A percentile compares a stretch with the other conserved stretches of the same genome.
Conservation (phyloP, 2,329 filamentous ascomycete species). For the Penicillium paneum region DNA sequence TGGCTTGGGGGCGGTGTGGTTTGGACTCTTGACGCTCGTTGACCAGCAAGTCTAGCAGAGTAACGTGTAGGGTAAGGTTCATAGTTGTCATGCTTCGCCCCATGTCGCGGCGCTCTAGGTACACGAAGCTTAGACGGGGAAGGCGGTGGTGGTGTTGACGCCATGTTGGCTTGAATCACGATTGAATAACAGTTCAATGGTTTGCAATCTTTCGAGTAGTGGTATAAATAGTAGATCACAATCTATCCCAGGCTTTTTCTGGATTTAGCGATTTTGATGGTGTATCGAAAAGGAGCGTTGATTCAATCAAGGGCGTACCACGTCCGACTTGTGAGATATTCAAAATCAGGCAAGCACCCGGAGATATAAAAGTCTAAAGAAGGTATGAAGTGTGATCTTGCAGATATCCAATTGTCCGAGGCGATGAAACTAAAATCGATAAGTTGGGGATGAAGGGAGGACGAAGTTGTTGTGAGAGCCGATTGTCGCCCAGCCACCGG, state of each 20-base stretch:
- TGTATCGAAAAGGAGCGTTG: not conserved
- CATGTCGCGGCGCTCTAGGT: constrained; percentile 47
- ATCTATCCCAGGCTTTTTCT: constrained; percentile 1
- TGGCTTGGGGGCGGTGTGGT: constrained; percentile 33
- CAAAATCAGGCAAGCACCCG: not conserved
- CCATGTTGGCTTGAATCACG: constrained; percentile 30
- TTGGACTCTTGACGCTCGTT: constrained; percentile 28
- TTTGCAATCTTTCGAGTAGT: not conserved
- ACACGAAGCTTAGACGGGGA: constrained; percentile 35
- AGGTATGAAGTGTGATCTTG: not conserved
- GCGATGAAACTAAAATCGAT: constrained; percentile 9
- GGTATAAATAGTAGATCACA: not conserved
- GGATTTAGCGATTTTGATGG: not conserved
- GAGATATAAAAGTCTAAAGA: not conserved
- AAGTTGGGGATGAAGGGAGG: constrained; percentile 16
- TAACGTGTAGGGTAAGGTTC: constrained; percentile 41
- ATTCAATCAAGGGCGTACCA: constrained; percentile 14
- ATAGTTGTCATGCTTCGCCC: constrained; percentile 43
- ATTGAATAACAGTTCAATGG: not conserved
- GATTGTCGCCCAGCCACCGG: constrained; percentile 24
- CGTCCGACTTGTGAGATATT: not conserved
- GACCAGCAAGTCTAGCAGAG: constrained; percentile 41
- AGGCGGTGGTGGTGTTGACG: constrained; percentile 45
- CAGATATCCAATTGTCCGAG: constrained; percentile 3
- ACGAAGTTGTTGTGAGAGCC: constrained; percentile 17